phyloP scores from a whole-genome alignment of 495 filamentous ascomycete species.

The Trichoderma gamsii region DNA sequence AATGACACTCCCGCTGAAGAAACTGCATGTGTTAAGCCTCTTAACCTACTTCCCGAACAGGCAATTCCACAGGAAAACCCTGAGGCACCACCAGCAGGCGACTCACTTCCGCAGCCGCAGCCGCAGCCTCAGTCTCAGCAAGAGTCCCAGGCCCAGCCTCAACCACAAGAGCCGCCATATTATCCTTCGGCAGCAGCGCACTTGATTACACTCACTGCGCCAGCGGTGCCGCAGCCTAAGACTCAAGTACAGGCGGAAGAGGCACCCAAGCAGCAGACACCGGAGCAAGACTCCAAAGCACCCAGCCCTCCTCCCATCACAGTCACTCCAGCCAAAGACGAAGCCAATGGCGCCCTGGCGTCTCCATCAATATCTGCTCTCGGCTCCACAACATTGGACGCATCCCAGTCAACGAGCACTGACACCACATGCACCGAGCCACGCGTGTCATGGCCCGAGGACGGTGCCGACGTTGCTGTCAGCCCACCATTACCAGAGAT shows the following conservation, averaged over 20 bases:
- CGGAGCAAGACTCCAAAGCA: background rate
- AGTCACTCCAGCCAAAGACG: background rate
- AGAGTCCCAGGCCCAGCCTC: background rate
- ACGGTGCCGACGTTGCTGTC: background rate
- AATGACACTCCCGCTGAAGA: background rate
- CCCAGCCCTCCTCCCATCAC: slow-evolving; percentile 3
- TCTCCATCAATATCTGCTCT: background rate
- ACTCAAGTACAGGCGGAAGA: background rate
- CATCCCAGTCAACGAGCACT: background rate
- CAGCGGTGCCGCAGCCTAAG: background rate
- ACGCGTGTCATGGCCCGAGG: background rate
- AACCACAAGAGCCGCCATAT: background rate
- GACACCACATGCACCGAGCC: background rate
- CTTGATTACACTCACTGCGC: background rate
- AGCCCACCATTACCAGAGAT: background rate
- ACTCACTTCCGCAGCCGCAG: background rate
- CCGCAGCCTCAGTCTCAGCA: background rate
- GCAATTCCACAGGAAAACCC: background rate
- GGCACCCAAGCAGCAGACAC: background rate
- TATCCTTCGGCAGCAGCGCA: slow-evolving; percentile 2
- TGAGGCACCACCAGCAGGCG: background rate
- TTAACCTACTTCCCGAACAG: slow-evolving; percentile 8
- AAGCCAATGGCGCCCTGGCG: background rate
- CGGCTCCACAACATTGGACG: background rate
- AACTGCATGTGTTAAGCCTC: background rate